Conservation (phyloP, 2,329 filamentous ascomycete genomes). For the Penicillium sp. region DNA sequence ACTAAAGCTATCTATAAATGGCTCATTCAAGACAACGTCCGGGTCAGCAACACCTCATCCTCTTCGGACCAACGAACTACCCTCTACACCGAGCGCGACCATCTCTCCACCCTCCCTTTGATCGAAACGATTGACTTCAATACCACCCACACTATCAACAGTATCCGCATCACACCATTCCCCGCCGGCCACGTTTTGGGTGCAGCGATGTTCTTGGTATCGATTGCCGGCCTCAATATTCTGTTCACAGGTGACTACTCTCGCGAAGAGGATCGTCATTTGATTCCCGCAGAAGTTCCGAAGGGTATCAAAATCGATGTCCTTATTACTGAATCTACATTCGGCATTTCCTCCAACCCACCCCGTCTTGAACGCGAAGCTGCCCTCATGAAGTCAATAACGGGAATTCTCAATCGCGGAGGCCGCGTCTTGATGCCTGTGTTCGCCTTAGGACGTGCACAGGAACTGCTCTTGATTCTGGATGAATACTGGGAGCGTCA, state of each 20-base stretch:
- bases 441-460: constrained; percentile 89
- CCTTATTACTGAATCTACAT: constrained; percentile 95
- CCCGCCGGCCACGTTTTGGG: constrained; percentile 97
- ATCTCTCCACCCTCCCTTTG: constrained; percentile 86
- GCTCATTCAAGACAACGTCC: constrained; percentile 95
- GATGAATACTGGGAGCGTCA: constrained; percentile 98
- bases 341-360: constrained; percentile 91
- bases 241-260: constrained; percentile 99
- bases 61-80: constrained; percentile 66
- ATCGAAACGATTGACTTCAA: constrained; percentile 99
- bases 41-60: constrained; percentile 74
- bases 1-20: constrained; percentile 99
- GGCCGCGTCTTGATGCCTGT: constrained; percentile 93
- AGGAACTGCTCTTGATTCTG: constrained; percentile 90
- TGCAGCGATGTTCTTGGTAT: constrained; percentile 96
- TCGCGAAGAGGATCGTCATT: constrained; percentile 89
- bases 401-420: constrained; percentile 84
- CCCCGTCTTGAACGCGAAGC: constrained; percentile 89
- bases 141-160: constrained; percentile 95
- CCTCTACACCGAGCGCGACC: constrained; percentile 93
- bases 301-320: constrained; percentile 90
- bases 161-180: constrained; percentile 94
- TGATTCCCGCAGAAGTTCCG: constrained; percentile 91
- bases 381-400: constrained; percentile 93
- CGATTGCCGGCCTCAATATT: constrained; percentile 95